Evolutionary conservation across 257 asterid genomes (phyloP).

Genomic region (Plantago elongata): DNA sequence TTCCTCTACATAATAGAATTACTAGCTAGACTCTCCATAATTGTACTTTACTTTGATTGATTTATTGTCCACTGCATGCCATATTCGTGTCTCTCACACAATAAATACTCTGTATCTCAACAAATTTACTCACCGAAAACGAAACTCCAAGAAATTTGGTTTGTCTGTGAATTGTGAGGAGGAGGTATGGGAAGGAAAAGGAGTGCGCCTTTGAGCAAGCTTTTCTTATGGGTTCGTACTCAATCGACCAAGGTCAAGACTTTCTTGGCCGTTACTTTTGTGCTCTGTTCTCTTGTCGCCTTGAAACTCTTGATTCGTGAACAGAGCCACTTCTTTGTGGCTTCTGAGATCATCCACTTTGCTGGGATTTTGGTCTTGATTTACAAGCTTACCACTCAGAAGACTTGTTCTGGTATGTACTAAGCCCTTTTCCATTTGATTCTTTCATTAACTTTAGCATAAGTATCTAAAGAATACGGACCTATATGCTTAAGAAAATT

Average conservation of each 20-base stretch:
- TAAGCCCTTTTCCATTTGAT: not conserved
- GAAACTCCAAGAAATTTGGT: too few relatives aligned
- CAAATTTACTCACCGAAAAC: too few relatives aligned
- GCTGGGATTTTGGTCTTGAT: conserved; percentile 65
- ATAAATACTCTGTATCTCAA: too few relatives aligned
- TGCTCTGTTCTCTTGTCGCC: conserved; percentile 47
- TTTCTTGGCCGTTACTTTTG: conserved; percentile 36
- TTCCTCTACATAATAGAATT: too few relatives aligned
- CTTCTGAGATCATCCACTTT: conserved; percentile 62
- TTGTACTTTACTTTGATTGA: too few relatives aligned
- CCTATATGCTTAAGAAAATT: too few relatives aligned
- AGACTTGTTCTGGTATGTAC: conserved; percentile 69
- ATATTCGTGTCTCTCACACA: too few relatives aligned
- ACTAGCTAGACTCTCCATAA: too few relatives aligned
- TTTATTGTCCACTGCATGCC: too few relatives aligned
- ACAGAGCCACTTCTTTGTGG: conserved; percentile 52
- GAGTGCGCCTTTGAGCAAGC: conserved; percentile 50
- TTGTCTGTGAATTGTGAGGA: too few relatives aligned
- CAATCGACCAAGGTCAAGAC: conserved; percentile 71
- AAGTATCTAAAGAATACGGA: too few relatives aligned
- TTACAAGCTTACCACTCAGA: conserved; percentile 67
- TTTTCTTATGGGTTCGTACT: conserved; percentile 69
- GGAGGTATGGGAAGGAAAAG: conserved; percentile 64
- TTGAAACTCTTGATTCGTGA: conserved; percentile 49
- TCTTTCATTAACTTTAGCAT: too few relatives aligned